A percentile compares a stretch with the other conserved stretches of the same genome.
Evolutionary conservation across 768 basidiomycete genomes (phyloP).

Genomic region (Lactifluus subvellereus): DNA sequence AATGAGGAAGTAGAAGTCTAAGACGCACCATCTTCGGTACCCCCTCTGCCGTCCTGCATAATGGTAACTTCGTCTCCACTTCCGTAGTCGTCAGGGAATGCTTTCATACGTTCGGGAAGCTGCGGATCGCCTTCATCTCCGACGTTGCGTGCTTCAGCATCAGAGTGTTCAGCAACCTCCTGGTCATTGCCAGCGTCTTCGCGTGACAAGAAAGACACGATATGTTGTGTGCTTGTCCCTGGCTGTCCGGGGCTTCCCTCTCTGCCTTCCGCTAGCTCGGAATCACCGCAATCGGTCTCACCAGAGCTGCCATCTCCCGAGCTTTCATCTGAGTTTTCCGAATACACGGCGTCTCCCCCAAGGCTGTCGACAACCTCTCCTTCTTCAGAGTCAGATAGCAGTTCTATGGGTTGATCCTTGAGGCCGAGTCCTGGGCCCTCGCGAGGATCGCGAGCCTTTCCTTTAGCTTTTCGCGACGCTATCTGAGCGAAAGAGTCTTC

Average conservation of each 20-base stretch:
- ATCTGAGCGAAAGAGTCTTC: conserved; percentile 57
- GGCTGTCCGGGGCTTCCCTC: conserved; percentile 21
- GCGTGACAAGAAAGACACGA: conserved; percentile 1
- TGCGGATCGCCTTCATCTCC: conserved; percentile 12
- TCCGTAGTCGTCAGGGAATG: conserved; percentile 9
- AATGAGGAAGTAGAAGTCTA: neutral
- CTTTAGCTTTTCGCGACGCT: conserved; percentile 41
- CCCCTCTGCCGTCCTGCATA: conserved; percentile 38
- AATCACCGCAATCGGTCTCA: conserved; percentile 27
- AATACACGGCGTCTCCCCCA: conserved; percentile 22
- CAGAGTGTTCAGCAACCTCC: conserved; percentile 30
- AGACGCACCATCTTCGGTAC: conserved; percentile 37
- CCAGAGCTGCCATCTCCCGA: conserved; percentile 24
- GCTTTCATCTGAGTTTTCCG: conserved; percentile 50
- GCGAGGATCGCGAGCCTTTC: conserved; percentile 56
- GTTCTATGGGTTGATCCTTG: conserved; percentile 43
- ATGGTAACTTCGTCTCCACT: conserved; percentile 27
- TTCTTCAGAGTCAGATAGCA: conserved; percentile 35
- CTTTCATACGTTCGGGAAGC: neutral
- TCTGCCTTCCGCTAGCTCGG: conserved; percentile 21
- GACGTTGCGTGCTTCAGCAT: conserved; percentile 20
- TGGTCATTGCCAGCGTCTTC: conserved; percentile 28
- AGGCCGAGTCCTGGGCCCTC: conserved; percentile 51
- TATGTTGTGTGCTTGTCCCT: conserved; percentile 17
- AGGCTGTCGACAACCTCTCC: conserved; percentile 32